Base-by-base conservation (phyloP, 2,329 filamentous ascomycete genomes). In the Tympanopsis confertula region DNA sequence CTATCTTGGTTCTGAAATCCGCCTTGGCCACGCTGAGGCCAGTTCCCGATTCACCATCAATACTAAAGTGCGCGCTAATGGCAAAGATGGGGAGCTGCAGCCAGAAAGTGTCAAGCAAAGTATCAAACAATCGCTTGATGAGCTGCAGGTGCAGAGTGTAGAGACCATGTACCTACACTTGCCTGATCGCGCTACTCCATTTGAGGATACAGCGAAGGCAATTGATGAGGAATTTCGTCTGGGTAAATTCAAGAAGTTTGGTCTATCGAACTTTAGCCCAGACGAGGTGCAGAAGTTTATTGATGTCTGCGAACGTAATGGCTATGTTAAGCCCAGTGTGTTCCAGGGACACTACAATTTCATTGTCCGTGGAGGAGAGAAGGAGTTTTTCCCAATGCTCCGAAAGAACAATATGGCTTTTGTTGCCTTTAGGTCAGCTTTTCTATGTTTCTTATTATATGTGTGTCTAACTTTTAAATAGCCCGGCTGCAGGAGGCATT, bases 371-470 rank as follows among this genome's bases (percentile, higher is more conserved):
- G 30, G 30, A 10, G 15, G 7, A 17, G 30, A 33, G 15, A 33
- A 33, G 30, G 15, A 33, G 30, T 15, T 33, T 7, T 33, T 33
- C 15, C 30, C 30, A 33, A 13, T 33, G 10, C 17, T 33, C 10
- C 7, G 15, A 7, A 33, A 33, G 17, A 10, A 33, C 15, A 17
- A 17, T 33, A 33, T 33, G 1, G 46, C 57, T 0, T 69, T 67
- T 38, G 62, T 59, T 40, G 63, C 58, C 0, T 70, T 44, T 44
- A 51, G 47, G 35, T 53, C 53, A 4, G 44, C 55, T 12, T n/a
- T n/a, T n/a, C n/a, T n/a, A n/a, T n/a, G n/a, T n/a, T n/a, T n/a
- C n/a, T n/a, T n/a, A n/a, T n/a, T n/a, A n/a, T n/a, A n/a, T n/a
- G n/a, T n/a, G n/a, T n/a, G n/a, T n/a, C n/a, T n/a, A n/a, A n/a